A percentile compares a stretch with the other conserved stretches of the same genome.
Evolutionary conservation across 768 basidiomycete genomes (phyloP).

Genomic region (Collybia sp.): DNA sequence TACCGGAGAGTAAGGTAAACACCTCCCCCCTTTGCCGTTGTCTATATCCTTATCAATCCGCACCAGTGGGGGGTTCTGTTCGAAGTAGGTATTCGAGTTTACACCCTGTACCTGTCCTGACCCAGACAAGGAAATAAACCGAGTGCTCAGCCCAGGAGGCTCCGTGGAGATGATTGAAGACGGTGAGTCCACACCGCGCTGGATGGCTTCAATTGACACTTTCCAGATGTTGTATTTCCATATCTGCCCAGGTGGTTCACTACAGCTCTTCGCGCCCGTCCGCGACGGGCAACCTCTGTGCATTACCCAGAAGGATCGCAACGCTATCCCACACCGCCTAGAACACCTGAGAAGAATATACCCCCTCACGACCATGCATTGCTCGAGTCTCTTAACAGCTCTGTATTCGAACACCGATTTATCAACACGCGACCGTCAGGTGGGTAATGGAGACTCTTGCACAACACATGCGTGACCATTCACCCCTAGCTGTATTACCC

Average conservation of each 20-base stretch:
- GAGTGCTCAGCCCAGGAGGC: slow-evolving; percentile 66
- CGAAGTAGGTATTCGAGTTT: slow-evolving; percentile 37
- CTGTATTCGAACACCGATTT: slow-evolving; percentile 67
- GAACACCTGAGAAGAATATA: slow-evolving; percentile 22
- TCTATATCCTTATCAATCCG: not conserved
- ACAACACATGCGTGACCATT: slow-evolving; percentile 1
- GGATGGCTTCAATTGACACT: not conserved
- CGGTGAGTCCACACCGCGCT: slow-evolving; percentile 34
- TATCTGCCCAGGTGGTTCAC: slow-evolving; percentile 76
- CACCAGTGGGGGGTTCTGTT: slow-evolving; percentile 63
- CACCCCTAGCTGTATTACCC: slow-evolving; percentile 52
- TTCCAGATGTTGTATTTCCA: slow-evolving; percentile 71
- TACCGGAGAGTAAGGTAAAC: slow-evolving; percentile 73
- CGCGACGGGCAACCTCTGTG: slow-evolving; percentile 41
- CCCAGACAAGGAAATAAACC: slow-evolving; percentile 56
- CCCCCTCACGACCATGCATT: slow-evolving; percentile 64
- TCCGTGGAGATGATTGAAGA: slow-evolving; percentile 71
- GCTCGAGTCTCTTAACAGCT: slow-evolving; percentile 60
- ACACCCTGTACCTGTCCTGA: not conserved
- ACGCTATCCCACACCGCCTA: slow-evolving; percentile 28
- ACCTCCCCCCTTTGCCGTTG: not conserved
- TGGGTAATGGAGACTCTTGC: slow-evolving; percentile 21
- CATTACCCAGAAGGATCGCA: slow-evolving; percentile 46
- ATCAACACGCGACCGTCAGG: slow-evolving; percentile 70
- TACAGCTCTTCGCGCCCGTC: slow-evolving; percentile 53